phyloP scores from a whole-genome alignment of 2,329 filamentous ascomycete species.

The Calonectria ilicicola region DNA sequence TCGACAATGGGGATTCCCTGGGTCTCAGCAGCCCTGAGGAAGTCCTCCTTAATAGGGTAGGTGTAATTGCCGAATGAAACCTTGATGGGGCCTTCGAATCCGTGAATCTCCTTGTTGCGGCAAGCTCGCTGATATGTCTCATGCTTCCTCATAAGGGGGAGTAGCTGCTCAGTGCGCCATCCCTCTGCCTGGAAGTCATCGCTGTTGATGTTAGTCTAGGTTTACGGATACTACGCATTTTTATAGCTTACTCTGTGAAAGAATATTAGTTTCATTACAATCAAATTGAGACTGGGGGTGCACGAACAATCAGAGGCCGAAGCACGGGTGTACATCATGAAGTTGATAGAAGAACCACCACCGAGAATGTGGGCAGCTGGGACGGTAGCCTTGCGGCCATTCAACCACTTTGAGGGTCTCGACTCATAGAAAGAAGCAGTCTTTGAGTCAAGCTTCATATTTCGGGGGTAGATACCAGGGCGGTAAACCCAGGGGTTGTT shows the following conservation, averaged over 20 bases:
- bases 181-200: constrained; percentile 84
- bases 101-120: constrained; percentile 76
- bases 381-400: constrained; percentile 78
- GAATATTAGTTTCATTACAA: not conserved
- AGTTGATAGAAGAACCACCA: constrained; percentile 81
- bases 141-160: constrained; percentile 84
- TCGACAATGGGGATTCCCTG: constrained; percentile 81
- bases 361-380: constrained; percentile 80
- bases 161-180: constrained; percentile 81
- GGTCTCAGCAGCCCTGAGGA: constrained; percentile 77
- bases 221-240: constrained; percentile 55
- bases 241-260: not conserved
- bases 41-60: constrained; percentile 86
- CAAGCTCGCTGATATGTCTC: constrained; percentile 80
- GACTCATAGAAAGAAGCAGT: constrained; percentile 87
- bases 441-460: constrained; percentile 80
- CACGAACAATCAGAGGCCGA: constrained; percentile 41
- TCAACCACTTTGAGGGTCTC: constrained; percentile 77
- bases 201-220: constrained; percentile 44
- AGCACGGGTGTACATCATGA: constrained; percentile 67
- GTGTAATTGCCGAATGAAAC: constrained; percentile 85
- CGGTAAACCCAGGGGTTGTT: constrained; percentile 85
- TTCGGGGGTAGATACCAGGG: constrained; percentile 80
- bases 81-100: constrained; percentile 84
- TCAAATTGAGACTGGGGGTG: not conserved